Conservation (phyloP, 441 rosid species). For the Sinapis alba region DNA sequence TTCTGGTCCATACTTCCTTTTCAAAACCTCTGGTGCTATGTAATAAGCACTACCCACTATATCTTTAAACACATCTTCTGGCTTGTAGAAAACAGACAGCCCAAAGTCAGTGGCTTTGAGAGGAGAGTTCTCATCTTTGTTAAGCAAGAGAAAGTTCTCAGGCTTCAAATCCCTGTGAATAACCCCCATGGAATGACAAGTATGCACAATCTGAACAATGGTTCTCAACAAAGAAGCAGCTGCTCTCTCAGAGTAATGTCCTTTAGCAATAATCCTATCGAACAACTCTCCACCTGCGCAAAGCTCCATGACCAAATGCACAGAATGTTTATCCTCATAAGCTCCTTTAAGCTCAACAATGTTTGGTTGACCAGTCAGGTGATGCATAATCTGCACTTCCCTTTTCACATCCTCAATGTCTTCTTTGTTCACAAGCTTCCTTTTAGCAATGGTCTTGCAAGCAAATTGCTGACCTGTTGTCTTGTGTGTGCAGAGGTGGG, state of each 20-base stretch:
- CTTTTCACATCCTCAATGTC: constrained; percentile 56
- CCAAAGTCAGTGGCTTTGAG: constrained; percentile 63
- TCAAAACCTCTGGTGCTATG: constrained; percentile 46
- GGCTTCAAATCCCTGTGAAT: constrained; percentile 58
- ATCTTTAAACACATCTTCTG: constrained; percentile 48
- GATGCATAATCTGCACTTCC: constrained; percentile 65
- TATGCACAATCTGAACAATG: constrained; percentile 55
- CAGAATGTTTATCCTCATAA: constrained; percentile 55
- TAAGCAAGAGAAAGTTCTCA: constrained; percentile 55
- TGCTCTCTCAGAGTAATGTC: constrained; percentile 58
- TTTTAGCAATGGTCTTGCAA: constrained; percentile 55
- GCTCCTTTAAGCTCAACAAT: constrained; percentile 62
- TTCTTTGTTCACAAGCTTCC: constrained; percentile 56
- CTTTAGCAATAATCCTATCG: constrained; percentile 57
- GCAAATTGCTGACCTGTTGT: constrained; percentile 52
- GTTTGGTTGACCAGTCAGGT: constrained; percentile 54
- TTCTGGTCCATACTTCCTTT: constrained; percentile 47
- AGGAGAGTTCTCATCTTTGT: constrained; percentile 54
- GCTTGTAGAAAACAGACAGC: constrained; percentile 55
- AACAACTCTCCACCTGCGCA: constrained; percentile 62
- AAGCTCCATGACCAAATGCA: constrained; percentile 59
- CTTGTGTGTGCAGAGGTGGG: constrained; percentile 54
- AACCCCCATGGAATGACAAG: constrained; percentile 59
- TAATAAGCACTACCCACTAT: constrained; percentile 48
- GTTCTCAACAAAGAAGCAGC: constrained; percentile 57